Base-by-base conservation (phyloP, 1,139 yeast species). In the Debaryomyces sp. region DNA sequence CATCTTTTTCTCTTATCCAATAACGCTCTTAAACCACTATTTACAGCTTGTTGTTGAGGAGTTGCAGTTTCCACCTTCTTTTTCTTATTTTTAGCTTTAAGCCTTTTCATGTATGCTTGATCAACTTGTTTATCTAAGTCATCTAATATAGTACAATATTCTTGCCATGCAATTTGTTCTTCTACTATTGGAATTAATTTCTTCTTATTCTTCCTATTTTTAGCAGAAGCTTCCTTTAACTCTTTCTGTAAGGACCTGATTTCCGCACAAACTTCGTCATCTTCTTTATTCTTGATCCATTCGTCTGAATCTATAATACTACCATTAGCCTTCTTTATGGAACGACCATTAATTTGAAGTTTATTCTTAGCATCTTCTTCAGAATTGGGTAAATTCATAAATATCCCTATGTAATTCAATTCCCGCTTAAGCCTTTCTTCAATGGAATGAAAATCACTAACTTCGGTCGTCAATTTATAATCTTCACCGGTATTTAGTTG, bases 111-210 rank as follows among this genome's bases (percentile, higher is more conserved):
- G 63, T 91, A 94, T 10, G 96, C 94, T 67, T 90, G 98, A 64
- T 95, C 99, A 24, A 94, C 94, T 67, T 95, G 99, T 63, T 92
- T 94, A 65, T 95, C 97, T 57, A 95, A 75, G 63, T 94, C 98
- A 50, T 94, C 98, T 53, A 92, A 69, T 48, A 95, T 91, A 12
- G 95, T 88, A 49, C 85, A 75, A 64, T 90, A 95, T 64, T 95
- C 99, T 64, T 94, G 97, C 82, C 94, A 94, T 23, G 98, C 97
- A 60, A 95, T 77, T 59, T 89, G 96, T 52, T 89, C 96, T 59
- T 91, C 94, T n/a, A 92, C 79, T 0, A 87, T 59, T 0, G 96
- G 96, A 24, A 85, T 70, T 44, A 95, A 66, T 41, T 75, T 71
- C 54, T 82, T 79, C 62, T 89, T 89, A 52, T 92, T 77, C 50